Evolutionary conservation across 768 basidiomycete genomes (phyloP).

Genomic region (Mycena sanguinolenta): DNA sequence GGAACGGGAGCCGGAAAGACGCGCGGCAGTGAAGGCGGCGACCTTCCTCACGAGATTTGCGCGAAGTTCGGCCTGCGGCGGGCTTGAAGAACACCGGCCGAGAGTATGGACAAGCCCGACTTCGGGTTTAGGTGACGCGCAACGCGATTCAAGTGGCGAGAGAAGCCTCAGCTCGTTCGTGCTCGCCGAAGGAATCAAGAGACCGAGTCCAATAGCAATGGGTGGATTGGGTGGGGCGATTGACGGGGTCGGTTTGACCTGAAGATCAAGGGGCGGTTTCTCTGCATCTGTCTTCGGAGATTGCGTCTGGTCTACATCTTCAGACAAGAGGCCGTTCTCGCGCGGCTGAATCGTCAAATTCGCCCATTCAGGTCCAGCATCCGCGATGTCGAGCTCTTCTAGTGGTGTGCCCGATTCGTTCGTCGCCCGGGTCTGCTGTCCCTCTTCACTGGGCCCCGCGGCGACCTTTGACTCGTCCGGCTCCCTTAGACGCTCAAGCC

Average conservation of each 20-base stretch:
- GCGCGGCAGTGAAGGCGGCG: constrained; percentile 30
- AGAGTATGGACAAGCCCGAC: neutral
- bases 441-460: neutral
- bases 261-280: neutral
- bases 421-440: neutral
- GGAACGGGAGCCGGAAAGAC: constrained; percentile 11
- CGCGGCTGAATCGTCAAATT: neutral
- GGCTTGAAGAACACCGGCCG: neutral
- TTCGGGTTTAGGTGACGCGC: constrained; percentile 13
- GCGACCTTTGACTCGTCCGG: neutral
- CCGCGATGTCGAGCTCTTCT: neutral
- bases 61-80: constrained; percentile 18
- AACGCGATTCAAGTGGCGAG: constrained; percentile 18
- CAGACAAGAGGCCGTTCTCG: neutral
- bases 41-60: constrained; percentile 26
- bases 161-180: constrained; percentile 11
- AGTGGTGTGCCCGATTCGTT: neutral
- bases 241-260: neutral
- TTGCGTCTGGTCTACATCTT: neutral
- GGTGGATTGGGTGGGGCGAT: neutral
- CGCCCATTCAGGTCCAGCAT: neutral
- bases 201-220: constrained; percentile 13
- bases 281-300: neutral
- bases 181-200: constrained; percentile 9
- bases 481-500: neutral